Evolutionary conservation across 306 rosid species (phyloP), one percentile per base, ranked within the genome.

Genomic region (Trifolium fragiferum): DNA sequence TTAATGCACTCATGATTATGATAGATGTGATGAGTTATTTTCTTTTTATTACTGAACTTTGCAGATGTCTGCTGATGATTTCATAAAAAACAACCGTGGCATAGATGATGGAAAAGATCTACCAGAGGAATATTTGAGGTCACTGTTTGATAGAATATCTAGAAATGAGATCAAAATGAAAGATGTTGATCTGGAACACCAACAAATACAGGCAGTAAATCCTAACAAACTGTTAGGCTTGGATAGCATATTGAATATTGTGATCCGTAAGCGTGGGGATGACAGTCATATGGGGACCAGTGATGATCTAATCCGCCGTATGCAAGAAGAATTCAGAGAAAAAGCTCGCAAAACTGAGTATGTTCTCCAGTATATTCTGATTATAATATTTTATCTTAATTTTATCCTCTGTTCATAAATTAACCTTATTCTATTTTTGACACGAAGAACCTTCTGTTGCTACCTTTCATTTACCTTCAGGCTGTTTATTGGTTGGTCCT

Each of bases 1-100:
- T 35, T 81, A 33, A 40, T 55, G 74, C 21, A 12, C 68, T 66
- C 32, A 49, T 83, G 72, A 74, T 62, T 72, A 53, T 69, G 74
- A 78, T 70, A 70, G 74, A 74, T 64, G 37, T 35, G 21, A 11
- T 80, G 68, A 18, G 35, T 30, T 63, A 71, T 64, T 78, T 81
- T 70, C 43, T 35, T 65, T 64, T 64, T 59, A 15, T 71, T 46
- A 10, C 72, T 78, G 72, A 83, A 73, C 76, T 65, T 43, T 85
- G 86, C 90, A 95, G 99, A 95, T 95, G 99, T 95, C 97, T 38
- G 90, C 92, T 44, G 99, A 95, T 72, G 99, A 95, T 89, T 95
- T 95, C 89, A 92, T 95, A 78, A 90, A 96, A 85, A 95, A 95
- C 82, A 95, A 95, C 78, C 98, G 98, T 4, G 99, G 99, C 73